Evolutionary conservation across 495 filamentous ascomycete species (phyloP), one percentile per base, ranked within the genome.

Genomic region (Apodospora peruviana): DNA sequence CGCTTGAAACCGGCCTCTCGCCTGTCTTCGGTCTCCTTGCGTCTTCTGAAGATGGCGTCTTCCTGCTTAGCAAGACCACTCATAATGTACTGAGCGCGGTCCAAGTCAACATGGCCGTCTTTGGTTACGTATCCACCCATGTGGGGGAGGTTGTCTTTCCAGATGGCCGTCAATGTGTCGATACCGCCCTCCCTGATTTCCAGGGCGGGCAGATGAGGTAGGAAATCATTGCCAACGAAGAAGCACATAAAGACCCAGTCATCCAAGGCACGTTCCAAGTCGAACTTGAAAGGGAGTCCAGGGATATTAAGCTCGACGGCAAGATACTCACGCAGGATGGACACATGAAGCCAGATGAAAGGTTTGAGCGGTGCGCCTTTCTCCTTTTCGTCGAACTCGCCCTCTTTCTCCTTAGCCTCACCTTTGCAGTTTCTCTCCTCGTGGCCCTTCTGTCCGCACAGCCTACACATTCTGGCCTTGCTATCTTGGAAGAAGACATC

Each of bases 231-330:
- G 56, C 93, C 93, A 50, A 99, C 93, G 64, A 99, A 99, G 70
- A 95, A 99, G 73, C 93, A 99, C 91, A 99, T 96, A 68, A 99
- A 99, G 14, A 99, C 89, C 93, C 94, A 97, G 67, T 99, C 93
- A 72, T 99, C 93, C 46, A 99, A 75, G n/a, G 94, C 93, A 55
- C 93, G 80, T 63, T 99, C 93, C 23, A 96, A 73, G 65, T 99
- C 89, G 55, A 81, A 82, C 53, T 90, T 88, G 39, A 84, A 82
- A 43, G 89, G 88, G n/a, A 77, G 58, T 25, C 79, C 75, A 36
- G 88, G 86, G 23, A 96, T 82, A 56, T 86, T 75, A 48, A 99
- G 80, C 66, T 99, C 93, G 44, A 83, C 84, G 51, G 83, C 89
- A 46, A 99, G 79, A 64, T 99, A 99, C 68, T 99, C 93, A 58